Percentiles rank a stretch among this genome's conserved stretches.
phyloP scores from a whole-genome alignment of 2,329 filamentous ascomycete species.

The Clonostachys rosea region DNA sequence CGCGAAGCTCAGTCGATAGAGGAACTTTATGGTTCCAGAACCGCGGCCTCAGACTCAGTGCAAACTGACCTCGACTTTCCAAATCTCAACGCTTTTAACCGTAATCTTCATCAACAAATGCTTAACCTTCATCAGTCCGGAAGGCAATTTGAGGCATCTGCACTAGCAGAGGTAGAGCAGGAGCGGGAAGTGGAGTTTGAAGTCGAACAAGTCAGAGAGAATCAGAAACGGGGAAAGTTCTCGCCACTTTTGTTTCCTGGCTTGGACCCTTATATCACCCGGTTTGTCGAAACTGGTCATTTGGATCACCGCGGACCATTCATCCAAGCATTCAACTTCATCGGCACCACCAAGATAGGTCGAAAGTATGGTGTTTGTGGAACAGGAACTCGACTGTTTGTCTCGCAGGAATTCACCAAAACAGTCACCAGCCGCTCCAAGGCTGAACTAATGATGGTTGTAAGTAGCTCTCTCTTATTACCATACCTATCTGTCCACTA shows the following conservation, averaged over 20 bases:
- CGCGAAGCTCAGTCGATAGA: conserved; percentile 29
- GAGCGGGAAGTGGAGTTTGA: conserved; percentile 57
- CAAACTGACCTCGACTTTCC: too few species aligned
- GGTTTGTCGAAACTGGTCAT: conserved; percentile 38
- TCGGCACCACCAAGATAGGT: conserved; percentile 27
- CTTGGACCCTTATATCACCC: conserved; percentile 38
- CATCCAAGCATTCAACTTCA: conserved; percentile 25
- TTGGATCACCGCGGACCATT: conserved; percentile 15
- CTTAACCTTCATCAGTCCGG: too few species aligned
- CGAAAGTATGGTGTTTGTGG: conserved; percentile 15
- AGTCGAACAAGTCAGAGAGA: conserved; percentile 50
- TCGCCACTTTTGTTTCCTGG: conserved; percentile 32
- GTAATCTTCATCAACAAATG: too few species aligned
- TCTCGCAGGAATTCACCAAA: not conserved
- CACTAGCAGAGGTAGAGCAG: conserved; percentile 55
- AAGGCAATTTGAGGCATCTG: conserved; percentile 13
- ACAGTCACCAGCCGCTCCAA: not conserved
- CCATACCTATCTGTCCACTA: too few species aligned
- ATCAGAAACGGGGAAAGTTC: conserved; percentile 38
- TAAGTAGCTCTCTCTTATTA: too few species aligned
- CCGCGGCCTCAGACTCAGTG: too few species aligned
- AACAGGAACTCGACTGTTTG: not conserved
- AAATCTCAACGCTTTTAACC: conserved; percentile 11
- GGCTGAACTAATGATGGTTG: too few species aligned
- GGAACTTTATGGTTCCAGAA: not conserved